Evolutionary conservation across 2,329 filamentous ascomycete species (phyloP).

Genomic region (Trichoderma arundinaceum): DNA sequence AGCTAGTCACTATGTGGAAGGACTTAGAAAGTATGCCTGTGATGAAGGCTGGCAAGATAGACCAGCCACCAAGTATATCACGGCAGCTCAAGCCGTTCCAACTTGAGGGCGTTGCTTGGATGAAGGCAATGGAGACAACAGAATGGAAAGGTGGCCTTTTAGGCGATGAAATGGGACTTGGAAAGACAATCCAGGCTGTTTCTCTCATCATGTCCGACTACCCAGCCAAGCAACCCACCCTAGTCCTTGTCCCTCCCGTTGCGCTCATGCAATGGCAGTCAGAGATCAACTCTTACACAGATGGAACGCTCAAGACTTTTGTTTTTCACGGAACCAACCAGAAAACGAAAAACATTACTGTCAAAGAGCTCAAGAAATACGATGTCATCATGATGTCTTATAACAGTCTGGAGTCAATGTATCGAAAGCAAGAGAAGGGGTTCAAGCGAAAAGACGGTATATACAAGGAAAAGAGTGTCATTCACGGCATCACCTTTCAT

Average conservation of each 20-base stretch:
- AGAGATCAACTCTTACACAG: slow-evolving; percentile 80
- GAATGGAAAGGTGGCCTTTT: slow-evolving; percentile 87
- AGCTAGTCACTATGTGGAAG: slow-evolving; percentile 83
- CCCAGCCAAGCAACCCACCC: slow-evolving; percentile 78
- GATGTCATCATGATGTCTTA: slow-evolving; percentile 98
- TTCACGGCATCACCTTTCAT: slow-evolving; percentile 87
- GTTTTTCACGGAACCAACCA: slow-evolving; percentile 87
- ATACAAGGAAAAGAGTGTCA: slow-evolving; percentile 77
- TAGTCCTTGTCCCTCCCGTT: slow-evolving; percentile 91
- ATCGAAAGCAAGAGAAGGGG: slow-evolving; percentile 90
- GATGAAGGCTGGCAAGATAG: slow-evolving; percentile 59
- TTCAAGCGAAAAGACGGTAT: slow-evolving; percentile 80
- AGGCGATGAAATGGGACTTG: slow-evolving; percentile 98
- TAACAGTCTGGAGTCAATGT: slow-evolving; percentile 87
- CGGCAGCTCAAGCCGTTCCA: slow-evolving; percentile 92
- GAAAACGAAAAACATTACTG: slow-evolving; percentile 77
- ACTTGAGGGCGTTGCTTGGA: slow-evolving; percentile 91
- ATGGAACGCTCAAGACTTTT: slow-evolving; percentile 87
- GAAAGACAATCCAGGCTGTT: slow-evolving; percentile 97
- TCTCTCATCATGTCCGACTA: slow-evolving; percentile 98
- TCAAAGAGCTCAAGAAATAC: slow-evolving; percentile 77
- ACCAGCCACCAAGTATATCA: slow-evolving; percentile 71
- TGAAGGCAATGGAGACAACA: slow-evolving; percentile 85
- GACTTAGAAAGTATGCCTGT: slow-evolving; percentile 71
- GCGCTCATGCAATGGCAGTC: slow-evolving; percentile 94